Base-by-base conservation (phyloP, 164 flowering plant genomes). In the Annona cherimola region DNA sequence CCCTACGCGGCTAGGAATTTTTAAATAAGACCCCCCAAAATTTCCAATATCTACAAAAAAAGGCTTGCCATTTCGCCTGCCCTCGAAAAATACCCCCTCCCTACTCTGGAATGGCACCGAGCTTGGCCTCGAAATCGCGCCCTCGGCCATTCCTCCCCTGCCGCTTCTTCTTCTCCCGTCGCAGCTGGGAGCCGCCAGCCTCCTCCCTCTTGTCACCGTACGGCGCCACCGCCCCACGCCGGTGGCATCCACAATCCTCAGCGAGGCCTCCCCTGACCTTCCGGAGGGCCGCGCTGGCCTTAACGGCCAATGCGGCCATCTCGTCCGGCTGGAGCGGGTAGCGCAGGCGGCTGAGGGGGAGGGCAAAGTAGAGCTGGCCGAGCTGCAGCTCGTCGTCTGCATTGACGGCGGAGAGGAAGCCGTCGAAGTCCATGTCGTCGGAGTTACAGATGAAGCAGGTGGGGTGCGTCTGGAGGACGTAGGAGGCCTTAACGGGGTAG, bases 301-400 rank as follows among this genome's bases (percentile, higher is more conserved):
- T 89, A 0, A 90, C 98, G 1, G 99, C 98, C 85, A 94, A 80
- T 71, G 97, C 94, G 1, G 98, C 98, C 91, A 94, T 88, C 63
- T 88, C 94, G 60, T 86, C 86, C 18, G 92, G 83, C 76, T 79
- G 81, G 2, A 94, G 73, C 5, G 85, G 91, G 2, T 75, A 78
- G 40, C 68, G 69, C 18, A 94, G 68, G 74, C 79, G 64, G 42
- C 79, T 84, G 68, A 87, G 19, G 3, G 97, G 99, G 60, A 94
- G 71, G 4, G 84, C 87, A 66, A 94, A 94, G 76, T 94, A 92
- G 6, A 94, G 84, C 69, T 90, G 90, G 0, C 97, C 99, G 2
- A 80, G 86, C 42, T 82, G 90, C 3, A 94, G 86, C 78, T 79
- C 89, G 20, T 90, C 97, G 67, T 91, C 87, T 4, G 61, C 89